Evolutionary conservation across 2,329 filamentous ascomycete genomes (phyloP).

Genomic region (Pseudocercospora musae): DNA sequence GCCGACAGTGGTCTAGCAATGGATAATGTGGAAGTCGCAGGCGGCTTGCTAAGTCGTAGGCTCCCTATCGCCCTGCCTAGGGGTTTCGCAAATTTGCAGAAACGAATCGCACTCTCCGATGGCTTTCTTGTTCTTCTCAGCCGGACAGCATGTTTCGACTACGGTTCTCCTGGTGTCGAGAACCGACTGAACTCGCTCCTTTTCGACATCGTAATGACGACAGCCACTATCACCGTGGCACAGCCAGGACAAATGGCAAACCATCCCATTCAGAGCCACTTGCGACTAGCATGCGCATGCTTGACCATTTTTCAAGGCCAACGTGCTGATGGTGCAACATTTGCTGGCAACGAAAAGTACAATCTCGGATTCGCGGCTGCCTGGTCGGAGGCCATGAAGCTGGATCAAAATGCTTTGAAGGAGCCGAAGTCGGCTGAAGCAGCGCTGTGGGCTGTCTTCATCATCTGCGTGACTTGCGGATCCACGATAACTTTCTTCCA

Average conservation of each 20-base stretch:
- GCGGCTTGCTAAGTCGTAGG: slow-evolving; percentile 17
- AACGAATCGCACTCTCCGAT: slow-evolving; percentile 28
- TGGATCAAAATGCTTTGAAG: slow-evolving; percentile 28
- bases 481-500: slow-evolving; percentile 26
- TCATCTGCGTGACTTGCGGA: slow-evolving; percentile 35
- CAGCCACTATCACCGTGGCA: slow-evolving; percentile 18
- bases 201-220: slow-evolving; percentile 32
- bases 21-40: slow-evolving; percentile 16
- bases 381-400: slow-evolving; percentile 30
- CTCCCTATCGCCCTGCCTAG: slow-evolving; percentile 34
- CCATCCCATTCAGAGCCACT: slow-evolving; percentile 31
- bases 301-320: slow-evolving; percentile 35
- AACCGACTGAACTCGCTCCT: slow-evolving; percentile 31
- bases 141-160: slow-evolving; percentile 35
- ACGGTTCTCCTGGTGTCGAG: slow-evolving; percentile 32
- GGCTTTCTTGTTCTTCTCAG: slow-evolving; percentile 30
- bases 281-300: slow-evolving; percentile 34
- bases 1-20: slow-evolving; percentile 20
- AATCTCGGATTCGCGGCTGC: slow-evolving; percentile 31
- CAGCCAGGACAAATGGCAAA: slow-evolving; percentile 15
- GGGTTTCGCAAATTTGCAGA: slow-evolving; percentile 32
- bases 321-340: slow-evolving; percentile 28
- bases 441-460: slow-evolving; percentile 34
- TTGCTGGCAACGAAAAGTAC: slow-evolving; percentile 31
- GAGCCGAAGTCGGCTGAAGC: slow-evolving; percentile 34